phyloP scores from a whole-genome alignment of 2,329 filamentous ascomycete genomes.

The Eurotiales sp. region DNA sequence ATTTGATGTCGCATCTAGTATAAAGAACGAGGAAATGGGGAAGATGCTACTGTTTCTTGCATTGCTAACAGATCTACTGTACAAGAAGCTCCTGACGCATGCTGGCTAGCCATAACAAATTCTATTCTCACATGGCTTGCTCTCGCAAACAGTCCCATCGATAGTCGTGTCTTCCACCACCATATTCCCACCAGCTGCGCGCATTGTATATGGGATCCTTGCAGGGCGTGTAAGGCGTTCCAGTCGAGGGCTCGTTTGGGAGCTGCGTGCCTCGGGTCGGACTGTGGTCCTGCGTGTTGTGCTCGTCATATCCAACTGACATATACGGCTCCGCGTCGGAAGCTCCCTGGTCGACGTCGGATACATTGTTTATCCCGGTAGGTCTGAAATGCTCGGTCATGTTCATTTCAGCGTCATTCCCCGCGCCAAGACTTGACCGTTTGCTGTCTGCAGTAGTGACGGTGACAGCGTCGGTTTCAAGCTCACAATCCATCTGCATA shows the following conservation, averaged over 20 bases:
- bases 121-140: slow-evolving; percentile 7
- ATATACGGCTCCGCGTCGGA: slow-evolving; percentile 13
- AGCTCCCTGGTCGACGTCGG: neutral
- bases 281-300: slow-evolving; percentile 4
- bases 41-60: too few species aligned
- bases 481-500: slow-evolving; percentile 9
- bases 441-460: slow-evolving; percentile 6
- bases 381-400: neutral
- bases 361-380: neutral
- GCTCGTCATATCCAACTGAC: slow-evolving; percentile 14
- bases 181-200: slow-evolving; percentile 36
- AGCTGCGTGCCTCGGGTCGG: slow-evolving; percentile 1
- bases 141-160: slow-evolving; percentile 11
- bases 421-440: slow-evolving; percentile 2
- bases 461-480: slow-evolving; percentile 1
- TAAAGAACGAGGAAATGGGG: too few species aligned
- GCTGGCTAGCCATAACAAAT: neutral
- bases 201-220: slow-evolving; percentile 41
- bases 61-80: too few species aligned
- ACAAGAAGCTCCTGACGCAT: too few species aligned
- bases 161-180: slow-evolving; percentile 18
- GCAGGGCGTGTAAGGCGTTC: slow-evolving; percentile 31
- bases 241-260: slow-evolving; percentile 27
- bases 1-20: too few species aligned
- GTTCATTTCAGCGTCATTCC: neutral